A percentile compares a stretch with the other conserved stretches of the same genome.
These are phyloP conservation scores for Parachaetomium inaequale DNA, from an alignment of 495 filamentous ascomycete species.

Conservation along the genomic window DNA sequence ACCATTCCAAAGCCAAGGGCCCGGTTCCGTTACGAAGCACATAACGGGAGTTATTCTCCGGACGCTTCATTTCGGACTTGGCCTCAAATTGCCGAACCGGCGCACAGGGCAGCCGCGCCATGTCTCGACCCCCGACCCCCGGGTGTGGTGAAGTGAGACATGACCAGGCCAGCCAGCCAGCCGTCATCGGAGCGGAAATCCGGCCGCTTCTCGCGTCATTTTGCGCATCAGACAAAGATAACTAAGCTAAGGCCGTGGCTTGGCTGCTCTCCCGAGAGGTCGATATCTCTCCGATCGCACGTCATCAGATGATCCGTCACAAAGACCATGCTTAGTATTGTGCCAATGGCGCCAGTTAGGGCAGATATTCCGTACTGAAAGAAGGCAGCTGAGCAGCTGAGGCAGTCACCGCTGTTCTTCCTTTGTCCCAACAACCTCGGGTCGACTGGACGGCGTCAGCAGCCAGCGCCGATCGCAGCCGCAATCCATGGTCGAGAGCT, in stretches of 20 bases:
- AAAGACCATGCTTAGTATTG: not conserved
- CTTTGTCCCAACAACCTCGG: not conserved
- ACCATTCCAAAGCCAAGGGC: not conserved
- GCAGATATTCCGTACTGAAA: not conserved
- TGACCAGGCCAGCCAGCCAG: not conserved
- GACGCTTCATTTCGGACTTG: not conserved
- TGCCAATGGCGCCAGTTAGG: not conserved
- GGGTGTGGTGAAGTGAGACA: not conserved
- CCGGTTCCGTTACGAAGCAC: not conserved
- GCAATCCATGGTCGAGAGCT: not conserved
- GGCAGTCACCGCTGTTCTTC: not conserved
- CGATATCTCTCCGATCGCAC: not conserved
- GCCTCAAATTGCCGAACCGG: not conserved
- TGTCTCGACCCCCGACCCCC: not conserved
- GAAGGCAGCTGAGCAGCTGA: not conserved
- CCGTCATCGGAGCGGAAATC: constrained; percentile 2
- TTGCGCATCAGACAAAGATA: constrained; percentile 3
- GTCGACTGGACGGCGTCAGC: not conserved
- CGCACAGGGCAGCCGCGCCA: not conserved
- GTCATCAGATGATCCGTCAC: constrained; percentile 9
- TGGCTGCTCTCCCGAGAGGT: not conserved
- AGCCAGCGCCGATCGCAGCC: not conserved
- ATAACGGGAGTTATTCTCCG: not conserved
- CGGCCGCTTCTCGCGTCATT: not conserved
- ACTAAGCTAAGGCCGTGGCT: not conserved